Percentiles rank a stretch among this genome's conserved stretches.
phyloP scores from a whole-genome alignment of 495 filamentous ascomycete genomes.

The Cetradonia linearis region DNA sequence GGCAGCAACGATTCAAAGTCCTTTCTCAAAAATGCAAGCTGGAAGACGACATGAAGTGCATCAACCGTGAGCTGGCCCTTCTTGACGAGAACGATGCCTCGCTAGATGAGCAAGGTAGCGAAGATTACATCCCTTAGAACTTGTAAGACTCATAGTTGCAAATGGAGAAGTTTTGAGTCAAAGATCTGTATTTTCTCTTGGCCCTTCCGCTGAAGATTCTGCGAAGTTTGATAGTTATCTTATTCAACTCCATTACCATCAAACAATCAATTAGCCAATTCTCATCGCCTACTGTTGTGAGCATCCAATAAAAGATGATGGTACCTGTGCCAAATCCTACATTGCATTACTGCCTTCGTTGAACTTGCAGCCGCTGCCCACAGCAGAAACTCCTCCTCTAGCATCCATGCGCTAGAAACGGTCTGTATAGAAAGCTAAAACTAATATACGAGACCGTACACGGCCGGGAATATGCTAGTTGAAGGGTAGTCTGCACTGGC shows the following conservation, averaged over 20 bases:
- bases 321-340: background rate
- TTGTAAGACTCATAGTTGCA: slow-evolving; percentile 11
- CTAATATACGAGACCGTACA: background rate
- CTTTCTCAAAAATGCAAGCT: slow-evolving; percentile 14
- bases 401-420: background rate
- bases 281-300: background rate
- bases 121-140: slow-evolving; percentile 12
- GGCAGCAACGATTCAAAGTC: slow-evolving; percentile 12
- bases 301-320: background rate
- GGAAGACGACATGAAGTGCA: slow-evolving; percentile 9
- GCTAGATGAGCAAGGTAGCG: slow-evolving; percentile 12
- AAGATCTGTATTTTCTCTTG: slow-evolving; percentile 8
- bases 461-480: background rate
- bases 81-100: slow-evolving; percentile 9
- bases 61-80: slow-evolving; percentile 11
- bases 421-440: background rate
- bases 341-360: background rate
- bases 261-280: background rate
- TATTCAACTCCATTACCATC: slow-evolving; percentile 6
- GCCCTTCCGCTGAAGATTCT: slow-evolving; percentile 29
- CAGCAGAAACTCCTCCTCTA: background rate
- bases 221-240: slow-evolving; percentile 19
- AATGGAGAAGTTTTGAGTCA: slow-evolving; percentile 10
- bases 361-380: background rate
- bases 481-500: too few relatives aligned